phyloP scores from a whole-genome alignment of 116 monocot genomes.

The Iris pallida region DNA sequence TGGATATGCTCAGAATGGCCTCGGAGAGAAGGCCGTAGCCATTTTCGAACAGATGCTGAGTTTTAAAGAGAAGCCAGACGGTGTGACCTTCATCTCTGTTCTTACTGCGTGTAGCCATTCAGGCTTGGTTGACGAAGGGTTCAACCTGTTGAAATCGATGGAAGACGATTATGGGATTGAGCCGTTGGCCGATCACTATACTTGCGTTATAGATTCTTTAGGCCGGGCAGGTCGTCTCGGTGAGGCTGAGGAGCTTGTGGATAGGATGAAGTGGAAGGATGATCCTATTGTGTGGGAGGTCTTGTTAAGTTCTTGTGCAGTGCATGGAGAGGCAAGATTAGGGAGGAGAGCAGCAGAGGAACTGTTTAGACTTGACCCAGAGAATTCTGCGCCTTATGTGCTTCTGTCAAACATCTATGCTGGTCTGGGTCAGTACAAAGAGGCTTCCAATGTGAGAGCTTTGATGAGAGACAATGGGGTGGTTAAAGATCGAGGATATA shows the following conservation, averaged over 20 bases:
- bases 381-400: slow-evolving; percentile 66
- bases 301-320: slow-evolving; percentile 66
- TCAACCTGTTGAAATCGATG: slow-evolving; percentile 60
- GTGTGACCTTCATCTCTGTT: slow-evolving; percentile 67
- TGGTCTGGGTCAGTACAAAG: slow-evolving; percentile 43
- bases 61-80: slow-evolving; percentile 51
- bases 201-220: slow-evolving; percentile 72
- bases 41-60: slow-evolving; percentile 60
- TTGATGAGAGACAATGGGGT: slow-evolving; percentile 62
- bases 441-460: slow-evolving; percentile 51
- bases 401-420: slow-evolving; percentile 89
- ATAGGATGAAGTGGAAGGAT: slow-evolving; percentile 52
- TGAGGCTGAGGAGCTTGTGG: slow-evolving; percentile 55
- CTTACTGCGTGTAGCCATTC: slow-evolving; percentile 83
- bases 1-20: slow-evolving; percentile 90
- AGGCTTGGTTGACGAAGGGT: slow-evolving; percentile 57
- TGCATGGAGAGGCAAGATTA: slow-evolving; percentile 54
- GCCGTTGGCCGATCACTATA: slow-evolving; percentile 71
- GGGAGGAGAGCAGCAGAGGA: slow-evolving; percentile 68
- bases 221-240: slow-evolving; percentile 60
- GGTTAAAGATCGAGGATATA: slow-evolving; percentile 67
- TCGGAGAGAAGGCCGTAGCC: slow-evolving; percentile 39
- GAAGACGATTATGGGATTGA: slow-evolving; percentile 43
- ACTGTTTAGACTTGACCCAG: slow-evolving; percentile 58
- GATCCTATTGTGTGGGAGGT: slow-evolving; percentile 96